Evolutionary conservation across 2,329 filamentous ascomycete species (phyloP).

Genomic region (Venturia pyrina): DNA sequence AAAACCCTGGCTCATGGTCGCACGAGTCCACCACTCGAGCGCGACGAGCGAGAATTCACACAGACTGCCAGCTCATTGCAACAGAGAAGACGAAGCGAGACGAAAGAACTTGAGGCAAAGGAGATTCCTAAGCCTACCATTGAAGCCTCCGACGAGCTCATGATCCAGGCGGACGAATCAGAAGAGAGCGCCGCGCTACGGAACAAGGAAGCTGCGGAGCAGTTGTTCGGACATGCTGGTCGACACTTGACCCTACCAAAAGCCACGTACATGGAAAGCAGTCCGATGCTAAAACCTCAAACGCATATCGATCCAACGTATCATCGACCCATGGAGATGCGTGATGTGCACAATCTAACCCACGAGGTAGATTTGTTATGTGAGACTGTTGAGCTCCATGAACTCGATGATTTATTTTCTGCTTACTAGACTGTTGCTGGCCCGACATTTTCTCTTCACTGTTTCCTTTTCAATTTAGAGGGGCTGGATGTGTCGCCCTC

Average conservation of each 20-base stretch:
- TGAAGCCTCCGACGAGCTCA: slow-evolving; percentile 17
- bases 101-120: slow-evolving; percentile 4
- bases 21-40: slow-evolving; percentile 82
- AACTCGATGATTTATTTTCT: slow-evolving; percentile 80
- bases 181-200: slow-evolving; percentile 40
- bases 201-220: slow-evolving; percentile 39
- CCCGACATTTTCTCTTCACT: neutral
- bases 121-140: neutral
- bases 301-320: slow-evolving; percentile 15
- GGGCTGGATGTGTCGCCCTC: neutral
- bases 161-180: slow-evolving; percentile 33
- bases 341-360: slow-evolving; percentile 23
- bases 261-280: slow-evolving; percentile 30
- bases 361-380: slow-evolving; percentile 35
- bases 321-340: slow-evolving; percentile 22
- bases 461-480: neutral
- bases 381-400: slow-evolving; percentile 83
- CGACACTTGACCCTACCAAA: slow-evolving; percentile 28
- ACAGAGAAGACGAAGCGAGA: slow-evolving; percentile 16
- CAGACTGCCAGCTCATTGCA: slow-evolving; percentile 83
- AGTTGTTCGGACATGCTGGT: slow-evolving; percentile 36
- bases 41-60: slow-evolving; percentile 93
- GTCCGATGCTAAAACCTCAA: slow-evolving; percentile 34
- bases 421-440: slow-evolving; percentile 44
- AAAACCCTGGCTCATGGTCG: slow-evolving; percentile 37